Percentiles rank a stretch among this genome's conserved stretches.
These are phyloP conservation scores for Limnanthes douglasii DNA, from an alignment of 345 rosid genomes.

Conservation along the genomic window DNA sequence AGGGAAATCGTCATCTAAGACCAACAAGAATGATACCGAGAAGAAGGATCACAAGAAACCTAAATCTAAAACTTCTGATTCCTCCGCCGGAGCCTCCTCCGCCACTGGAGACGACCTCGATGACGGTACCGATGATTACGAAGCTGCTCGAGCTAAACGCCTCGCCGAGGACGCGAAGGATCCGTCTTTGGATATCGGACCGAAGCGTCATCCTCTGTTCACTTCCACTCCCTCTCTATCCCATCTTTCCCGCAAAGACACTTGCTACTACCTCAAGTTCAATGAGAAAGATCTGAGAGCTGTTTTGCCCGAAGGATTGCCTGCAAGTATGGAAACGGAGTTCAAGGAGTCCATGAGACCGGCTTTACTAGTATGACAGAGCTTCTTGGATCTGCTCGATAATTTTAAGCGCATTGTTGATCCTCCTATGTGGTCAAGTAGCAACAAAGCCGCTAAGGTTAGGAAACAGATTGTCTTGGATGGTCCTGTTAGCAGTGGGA, in stretches of 20 bases:
- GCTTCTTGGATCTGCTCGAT: slow-evolving; percentile 80
- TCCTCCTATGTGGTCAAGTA: slow-evolving; percentile 41
- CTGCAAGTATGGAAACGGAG: slow-evolving; percentile 57
- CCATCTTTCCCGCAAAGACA: slow-evolving; percentile 40
- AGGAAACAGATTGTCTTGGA: slow-evolving; percentile 85
- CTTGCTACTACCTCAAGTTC: slow-evolving; percentile 67
- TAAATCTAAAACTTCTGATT: slow-evolving; percentile 19
- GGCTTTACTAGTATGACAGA: slow-evolving; percentile 63
- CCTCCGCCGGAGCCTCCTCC: slow-evolving; percentile 17
- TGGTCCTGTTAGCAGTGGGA: slow-evolving; percentile 86
- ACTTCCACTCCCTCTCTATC: slow-evolving; percentile 56
- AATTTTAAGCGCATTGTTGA: slow-evolving; percentile 80
- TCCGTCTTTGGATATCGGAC: slow-evolving; percentile 58
- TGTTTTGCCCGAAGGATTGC: slow-evolving; percentile 68
- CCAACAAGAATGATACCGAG: slow-evolving; percentile 25
- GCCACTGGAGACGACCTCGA: slow-evolving; percentile 17
- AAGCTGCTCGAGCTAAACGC: slow-evolving; percentile 34
- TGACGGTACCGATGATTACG: slow-evolving; percentile 21
- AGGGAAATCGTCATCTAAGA: slow-evolving; percentile 27
- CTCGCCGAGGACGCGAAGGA: slow-evolving; percentile 51
- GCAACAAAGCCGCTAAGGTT: slow-evolving; percentile 37
- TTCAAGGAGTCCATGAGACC: slow-evolving; percentile 70
- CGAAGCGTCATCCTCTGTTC: slow-evolving; percentile 59
- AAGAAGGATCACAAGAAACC: slow-evolving; percentile 30
- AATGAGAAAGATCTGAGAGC: slow-evolving; percentile 36